Evolutionary conservation across 495 filamentous ascomycete genomes (phyloP).

Genomic region (Lasiosphaeria miniovina): DNA sequence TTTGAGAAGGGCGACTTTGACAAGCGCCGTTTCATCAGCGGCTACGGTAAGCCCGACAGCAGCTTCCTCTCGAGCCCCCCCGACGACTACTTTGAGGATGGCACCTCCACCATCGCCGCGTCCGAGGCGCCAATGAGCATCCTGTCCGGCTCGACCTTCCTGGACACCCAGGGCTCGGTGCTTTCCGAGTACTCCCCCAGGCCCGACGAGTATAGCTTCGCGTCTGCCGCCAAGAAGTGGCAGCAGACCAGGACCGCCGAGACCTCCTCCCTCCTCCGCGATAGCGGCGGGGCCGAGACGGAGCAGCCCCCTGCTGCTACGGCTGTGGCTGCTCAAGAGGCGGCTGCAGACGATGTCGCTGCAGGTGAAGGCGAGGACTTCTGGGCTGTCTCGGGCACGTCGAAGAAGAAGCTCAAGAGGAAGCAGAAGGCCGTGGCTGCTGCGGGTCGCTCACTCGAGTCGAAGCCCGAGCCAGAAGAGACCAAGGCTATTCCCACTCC

Average conservation of each 20-base stretch:
- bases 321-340: neutral
- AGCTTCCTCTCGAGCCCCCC: conserved; percentile 11
- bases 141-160: conserved; percentile 23
- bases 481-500: neutral
- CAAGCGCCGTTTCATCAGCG: neutral
- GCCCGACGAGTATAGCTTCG: conserved; percentile 7
- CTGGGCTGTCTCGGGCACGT: neutral
- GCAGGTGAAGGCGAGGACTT: neutral
- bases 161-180: conserved; percentile 10
- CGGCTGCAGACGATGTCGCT: neutral
- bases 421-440: conserved; percentile 9
- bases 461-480: neutral
- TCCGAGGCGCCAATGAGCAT: conserved; percentile 31
- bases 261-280: neutral
- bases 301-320: conserved; percentile 1
- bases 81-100: conserved; percentile 26
- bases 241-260: conserved; percentile 24
- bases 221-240: conserved; percentile 25
- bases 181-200: neutral
- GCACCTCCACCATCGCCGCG: conserved; percentile 28
- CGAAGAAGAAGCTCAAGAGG: conserved; percentile 7
- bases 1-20: neutral
- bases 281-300: neutral
- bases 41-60: conserved; percentile 21
- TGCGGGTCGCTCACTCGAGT: neutral